Conservation (phyloP, 805 yeast genomes). For the Metschnikowia lunata region DNA sequence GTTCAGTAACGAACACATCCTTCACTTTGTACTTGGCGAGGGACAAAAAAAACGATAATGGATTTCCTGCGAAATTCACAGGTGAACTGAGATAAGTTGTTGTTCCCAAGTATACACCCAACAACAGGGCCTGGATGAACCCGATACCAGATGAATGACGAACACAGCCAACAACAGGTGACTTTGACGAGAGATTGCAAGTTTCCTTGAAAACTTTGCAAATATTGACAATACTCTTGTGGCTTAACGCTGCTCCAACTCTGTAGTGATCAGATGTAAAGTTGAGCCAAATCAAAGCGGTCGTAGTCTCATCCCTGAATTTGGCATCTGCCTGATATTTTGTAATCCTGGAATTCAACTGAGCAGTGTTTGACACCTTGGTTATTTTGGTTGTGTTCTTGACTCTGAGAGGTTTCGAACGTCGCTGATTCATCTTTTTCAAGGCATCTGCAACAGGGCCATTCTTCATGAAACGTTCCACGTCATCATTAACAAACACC, state of each 20-base stretch:
- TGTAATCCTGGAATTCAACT: constrained; percentile 42
- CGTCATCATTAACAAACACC: constrained; percentile 73
- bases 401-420: constrained; percentile 43
- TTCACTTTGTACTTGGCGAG: constrained; percentile 75
- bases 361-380: constrained; percentile 35
- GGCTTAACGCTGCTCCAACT: constrained; percentile 54
- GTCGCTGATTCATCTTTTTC: constrained; percentile 41
- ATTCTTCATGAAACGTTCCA: constrained; percentile 62
- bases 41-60: constrained; percentile 64
- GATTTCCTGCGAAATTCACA: constrained; percentile 69
- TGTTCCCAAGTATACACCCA: constrained; percentile 85
- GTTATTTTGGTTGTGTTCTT: constrained; percentile 65
- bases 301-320: constrained; percentile 38
- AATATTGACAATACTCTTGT: constrained; percentile 62
- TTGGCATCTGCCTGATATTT: constrained; percentile 38
- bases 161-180: constrained; percentile 80
- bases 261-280: constrained; percentile 71
- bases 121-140: constrained; percentile 73
- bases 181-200: constrained; percentile 68
- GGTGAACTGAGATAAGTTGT: constrained; percentile 80
- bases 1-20: constrained; percentile 80
- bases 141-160: constrained; percentile 84
- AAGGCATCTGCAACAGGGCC: constrained; percentile 60
- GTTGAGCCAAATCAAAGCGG: constrained; percentile 61
- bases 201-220: constrained; percentile 92